A percentile compares a stretch with the other conserved stretches of the same genome.
Conservation (phyloP, 306 rosid species). For the Boehmeria nivea region DNA sequence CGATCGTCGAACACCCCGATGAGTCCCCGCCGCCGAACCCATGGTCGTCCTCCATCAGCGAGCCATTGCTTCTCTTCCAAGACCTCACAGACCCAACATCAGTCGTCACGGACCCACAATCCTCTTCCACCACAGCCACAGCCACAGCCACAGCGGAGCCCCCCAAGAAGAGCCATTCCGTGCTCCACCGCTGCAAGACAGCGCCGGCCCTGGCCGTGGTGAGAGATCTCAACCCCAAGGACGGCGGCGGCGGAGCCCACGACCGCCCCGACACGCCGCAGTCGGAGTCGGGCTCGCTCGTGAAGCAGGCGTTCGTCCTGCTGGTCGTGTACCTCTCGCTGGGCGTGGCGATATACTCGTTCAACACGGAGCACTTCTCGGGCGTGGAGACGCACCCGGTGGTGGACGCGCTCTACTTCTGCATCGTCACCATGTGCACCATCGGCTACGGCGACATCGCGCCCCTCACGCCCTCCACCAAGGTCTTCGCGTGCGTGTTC, state of each 20-base stretch:
- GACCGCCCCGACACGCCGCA: slow-evolving; percentile 41
- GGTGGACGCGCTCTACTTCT: slow-evolving; percentile 75
- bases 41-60: no score
- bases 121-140: slow-evolving; percentile 18
- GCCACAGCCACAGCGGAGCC: no score
- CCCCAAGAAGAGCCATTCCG: slow-evolving; percentile 25
- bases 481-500: slow-evolving; percentile 63
- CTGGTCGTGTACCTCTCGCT: slow-evolving; percentile 49
- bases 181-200: slow-evolving; percentile 60
- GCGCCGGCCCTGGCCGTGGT: slow-evolving; percentile 65
- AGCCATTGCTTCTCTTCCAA: slow-evolving; percentile 17
- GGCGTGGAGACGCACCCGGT: slow-evolving; percentile 65
- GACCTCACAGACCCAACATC: no score
- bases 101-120: no score
- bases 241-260: no score
- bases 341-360: slow-evolving; percentile 62
- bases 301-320: slow-evolving; percentile 52
- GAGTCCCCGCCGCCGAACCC: no score
- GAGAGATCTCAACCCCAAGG: slow-evolving; percentile 38
- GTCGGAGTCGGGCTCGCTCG: slow-evolving; percentile 36
- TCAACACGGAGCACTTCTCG: slow-evolving; percentile 51
- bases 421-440: slow-evolving; percentile 83
- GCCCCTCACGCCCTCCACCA: slow-evolving; percentile 48
- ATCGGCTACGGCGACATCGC: slow-evolving; percentile 82
- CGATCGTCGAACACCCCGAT: slow-evolving; percentile 13